Conservation (phyloP, 164 flowering plant genomes). For the Piper longum region DNA sequence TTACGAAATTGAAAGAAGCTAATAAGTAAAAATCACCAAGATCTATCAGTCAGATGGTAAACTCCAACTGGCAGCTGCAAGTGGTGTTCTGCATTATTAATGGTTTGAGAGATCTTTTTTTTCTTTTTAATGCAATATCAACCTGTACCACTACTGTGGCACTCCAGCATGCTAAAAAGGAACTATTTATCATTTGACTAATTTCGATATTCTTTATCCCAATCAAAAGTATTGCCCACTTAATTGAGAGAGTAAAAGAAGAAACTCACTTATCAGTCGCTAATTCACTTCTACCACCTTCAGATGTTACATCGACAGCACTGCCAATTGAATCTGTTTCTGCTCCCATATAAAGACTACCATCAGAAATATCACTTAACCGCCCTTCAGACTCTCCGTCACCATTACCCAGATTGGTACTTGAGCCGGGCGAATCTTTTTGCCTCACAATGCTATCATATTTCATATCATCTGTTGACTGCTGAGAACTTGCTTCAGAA, state of each 20-base stretch:
- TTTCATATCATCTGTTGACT: constrained; percentile 30
- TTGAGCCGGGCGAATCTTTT: constrained; percentile 7
- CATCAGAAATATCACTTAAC: constrained; percentile 53
- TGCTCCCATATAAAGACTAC: constrained; percentile 44
- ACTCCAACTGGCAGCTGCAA: neutral
- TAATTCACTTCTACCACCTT: constrained; percentile 17
- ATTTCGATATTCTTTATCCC: neutral
- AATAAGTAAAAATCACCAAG: neutral
- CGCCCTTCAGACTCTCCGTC: constrained; percentile 44
- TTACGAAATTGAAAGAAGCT: neutral
- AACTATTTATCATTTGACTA: neutral
- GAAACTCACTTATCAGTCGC: constrained; percentile 29
- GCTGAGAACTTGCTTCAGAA: constrained; percentile 33
- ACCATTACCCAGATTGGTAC: constrained; percentile 28
- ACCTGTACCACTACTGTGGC: no score
- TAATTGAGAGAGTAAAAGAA: neutral
- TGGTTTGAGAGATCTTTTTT: neutral
- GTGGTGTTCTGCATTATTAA: no score
- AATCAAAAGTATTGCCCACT: neutral
- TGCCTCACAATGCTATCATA: constrained; percentile 14
- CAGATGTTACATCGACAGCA: constrained; percentile 14
- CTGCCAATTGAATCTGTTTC: constrained; percentile 39
- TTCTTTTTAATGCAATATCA: no score
- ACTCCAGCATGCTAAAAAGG: neutral
- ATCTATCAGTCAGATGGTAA: neutral